phyloP scores from a whole-genome alignment of 2,329 filamentous ascomycete genomes.

The Colletotrichum shisoi region DNA sequence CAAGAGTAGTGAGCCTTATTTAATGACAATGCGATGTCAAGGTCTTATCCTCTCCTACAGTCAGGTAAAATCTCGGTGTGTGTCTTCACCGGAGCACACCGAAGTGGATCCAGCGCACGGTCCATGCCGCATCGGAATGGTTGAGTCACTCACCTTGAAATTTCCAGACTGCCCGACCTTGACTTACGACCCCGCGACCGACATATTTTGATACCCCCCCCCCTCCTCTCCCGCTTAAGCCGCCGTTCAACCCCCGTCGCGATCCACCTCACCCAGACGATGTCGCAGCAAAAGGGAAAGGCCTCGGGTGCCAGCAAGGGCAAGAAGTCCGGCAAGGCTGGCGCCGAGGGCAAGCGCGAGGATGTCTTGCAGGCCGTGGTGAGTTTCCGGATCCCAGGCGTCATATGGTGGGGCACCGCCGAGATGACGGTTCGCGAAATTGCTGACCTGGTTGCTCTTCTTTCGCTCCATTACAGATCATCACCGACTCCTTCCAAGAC shows the following conservation, averaged over 20 bases:
- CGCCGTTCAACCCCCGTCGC: constrained; percentile 23
- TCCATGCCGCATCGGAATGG: constrained; percentile 27
- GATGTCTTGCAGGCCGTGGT: constrained; percentile 67
- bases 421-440: constrained; percentile 22
- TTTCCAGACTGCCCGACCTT: constrained; percentile 29
- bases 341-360: constrained; percentile 64
- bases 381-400: constrained; percentile 44
- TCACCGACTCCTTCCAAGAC: constrained; percentile 94
- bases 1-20: no score
- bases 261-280: constrained; percentile 42
- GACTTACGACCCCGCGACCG: constrained; percentile 32
- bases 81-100: constrained; percentile 14
- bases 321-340: constrained; percentile 62
- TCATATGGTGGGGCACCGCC: constrained; percentile 43
- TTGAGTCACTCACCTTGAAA: constrained; percentile 40
- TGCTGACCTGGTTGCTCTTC: constrained; percentile 23
- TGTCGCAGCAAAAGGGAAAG: constrained; percentile 58
- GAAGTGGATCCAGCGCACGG: constrained; percentile 20
- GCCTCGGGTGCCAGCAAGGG: constrained; percentile 53
- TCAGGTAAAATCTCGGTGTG: constrained; percentile 10
- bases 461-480: constrained; percentile 64
- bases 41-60: no score
- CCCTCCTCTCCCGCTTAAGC: constrained; percentile 14
- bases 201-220: constrained; percentile 3
- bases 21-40: no score